A percentile compares a stretch with the other conserved stretches of the same genome.
Conservation (phyloP, 371 early-diverging fungal genomes). For the Mucor lusitanicus region DNA sequence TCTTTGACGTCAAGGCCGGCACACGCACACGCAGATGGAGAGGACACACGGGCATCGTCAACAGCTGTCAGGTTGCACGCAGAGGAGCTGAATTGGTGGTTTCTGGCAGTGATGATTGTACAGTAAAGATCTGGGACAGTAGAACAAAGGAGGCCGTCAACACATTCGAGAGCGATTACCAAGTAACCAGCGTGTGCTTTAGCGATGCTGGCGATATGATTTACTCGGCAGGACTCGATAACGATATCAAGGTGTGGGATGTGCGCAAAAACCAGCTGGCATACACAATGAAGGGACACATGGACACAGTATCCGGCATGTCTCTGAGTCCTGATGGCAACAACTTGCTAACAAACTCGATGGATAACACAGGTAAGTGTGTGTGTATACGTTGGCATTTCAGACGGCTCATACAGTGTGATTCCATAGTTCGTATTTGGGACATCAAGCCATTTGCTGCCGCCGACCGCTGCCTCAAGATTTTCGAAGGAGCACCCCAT, state of each 20-base stretch:
- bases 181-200: constrained; percentile 81
- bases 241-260: constrained; percentile 90
- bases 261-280: constrained; percentile 69
- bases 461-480: constrained; percentile 63
- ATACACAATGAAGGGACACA: constrained; percentile 80
- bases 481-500: constrained; percentile 90
- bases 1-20: constrained; percentile 84
- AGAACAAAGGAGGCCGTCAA: constrained; percentile 75
- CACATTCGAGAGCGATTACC: constrained; percentile 70
- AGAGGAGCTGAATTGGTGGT: constrained; percentile 71
- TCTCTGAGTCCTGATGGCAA: constrained; percentile 83
- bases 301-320: constrained; percentile 91
- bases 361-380: constrained; percentile 86
- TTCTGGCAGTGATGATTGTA: constrained; percentile 80
- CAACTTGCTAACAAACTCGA: constrained; percentile 78
- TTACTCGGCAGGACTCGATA: constrained; percentile 91
- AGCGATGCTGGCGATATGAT: constrained; percentile 80
- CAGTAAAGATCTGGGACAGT: constrained; percentile 77
- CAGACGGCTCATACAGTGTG: neutral
- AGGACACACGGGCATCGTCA: constrained; percentile 79
- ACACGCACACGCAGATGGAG: constrained; percentile 72
- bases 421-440: constrained; percentile 81
- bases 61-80: constrained; percentile 66
- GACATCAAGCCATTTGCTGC: constrained; percentile 90
- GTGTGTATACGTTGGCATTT: neutral